A percentile compares a stretch with the other conserved stretches of the same genome.
These are phyloP conservation scores for Taiozyma onychis DNA, from an alignment of 1,139 yeast genomes.

Conservation along the genomic window DNA sequence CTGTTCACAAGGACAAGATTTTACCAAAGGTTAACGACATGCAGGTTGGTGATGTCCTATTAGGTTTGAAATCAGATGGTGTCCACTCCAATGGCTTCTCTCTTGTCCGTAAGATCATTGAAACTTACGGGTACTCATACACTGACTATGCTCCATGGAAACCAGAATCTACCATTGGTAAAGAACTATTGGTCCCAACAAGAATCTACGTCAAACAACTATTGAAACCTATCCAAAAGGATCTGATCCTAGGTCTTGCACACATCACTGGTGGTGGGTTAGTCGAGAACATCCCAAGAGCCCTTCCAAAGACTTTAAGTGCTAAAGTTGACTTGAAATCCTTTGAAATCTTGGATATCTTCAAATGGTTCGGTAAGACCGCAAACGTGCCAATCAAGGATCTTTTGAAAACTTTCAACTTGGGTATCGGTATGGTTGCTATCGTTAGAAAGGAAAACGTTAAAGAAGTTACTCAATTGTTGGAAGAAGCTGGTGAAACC, in stretches of 20 bases:
- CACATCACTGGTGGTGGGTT: slow-evolving; percentile 99
- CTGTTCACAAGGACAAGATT: slow-evolving; percentile 75
- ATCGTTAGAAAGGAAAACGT: slow-evolving; percentile 68
- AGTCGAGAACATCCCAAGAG: slow-evolving; percentile 93
- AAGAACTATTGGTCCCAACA: slow-evolving; percentile 84
- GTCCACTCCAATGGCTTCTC: slow-evolving; percentile 97
- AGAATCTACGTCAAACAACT: slow-evolving; percentile 91
- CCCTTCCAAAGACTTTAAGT: slow-evolving; percentile 72
- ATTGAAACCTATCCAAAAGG: slow-evolving; percentile 65
- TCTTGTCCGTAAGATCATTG: slow-evolving; percentile 90
- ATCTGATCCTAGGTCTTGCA: slow-evolving; percentile 78
- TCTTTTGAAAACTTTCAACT: slow-evolving; percentile 83
- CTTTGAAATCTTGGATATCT: slow-evolving; percentile 85
- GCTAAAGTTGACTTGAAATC: slow-evolving; percentile 74
- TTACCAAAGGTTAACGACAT: slow-evolving; percentile 66
- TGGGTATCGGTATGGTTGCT: slow-evolving; percentile 97
- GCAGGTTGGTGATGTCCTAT: slow-evolving; percentile 71
- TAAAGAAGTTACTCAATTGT: slow-evolving; percentile 44
- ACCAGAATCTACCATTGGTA: slow-evolving; percentile 68
- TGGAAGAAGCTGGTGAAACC: slow-evolving; percentile 64
- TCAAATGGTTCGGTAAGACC: slow-evolving; percentile 89
- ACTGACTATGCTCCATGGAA: slow-evolving; percentile 84
- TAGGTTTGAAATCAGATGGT: slow-evolving; percentile 90
- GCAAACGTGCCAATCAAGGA: slow-evolving; percentile 88
- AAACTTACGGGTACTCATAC: slow-evolving; percentile 63